Percentiles rank a stretch among this genome's conserved stretches.
Evolutionary conservation across 352 stramenopile species (phyloP).

Genomic region (Phytophthora tubulina): DNA sequence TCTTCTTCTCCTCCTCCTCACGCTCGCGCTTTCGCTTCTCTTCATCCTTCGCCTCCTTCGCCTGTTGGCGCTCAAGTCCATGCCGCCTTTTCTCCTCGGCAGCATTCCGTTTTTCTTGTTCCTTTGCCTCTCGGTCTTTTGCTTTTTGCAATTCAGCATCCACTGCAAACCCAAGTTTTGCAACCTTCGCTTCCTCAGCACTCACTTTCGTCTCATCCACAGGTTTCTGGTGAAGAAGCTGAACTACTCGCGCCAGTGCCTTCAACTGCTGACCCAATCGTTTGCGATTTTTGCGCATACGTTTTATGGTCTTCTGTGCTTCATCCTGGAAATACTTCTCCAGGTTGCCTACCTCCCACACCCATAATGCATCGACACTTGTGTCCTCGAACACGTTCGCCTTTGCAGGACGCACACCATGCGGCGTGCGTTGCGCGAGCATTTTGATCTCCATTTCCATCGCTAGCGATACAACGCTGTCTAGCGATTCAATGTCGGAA

Average conservation of each 20-base stretch:
- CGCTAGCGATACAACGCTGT: constrained; percentile 36
- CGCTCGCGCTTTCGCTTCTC: constrained; percentile 61
- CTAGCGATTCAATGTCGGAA: constrained; percentile 17
- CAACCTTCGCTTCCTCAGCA: constrained; percentile 82
- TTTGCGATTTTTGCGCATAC: constrained; percentile 83
- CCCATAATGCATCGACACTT: constrained; percentile 76
- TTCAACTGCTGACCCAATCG: constrained; percentile 79
- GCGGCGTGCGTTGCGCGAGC: constrained; percentile 78
- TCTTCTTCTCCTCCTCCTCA: constrained; percentile 53
- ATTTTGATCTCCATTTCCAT: constrained; percentile 92
- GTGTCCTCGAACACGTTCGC: constrained; percentile 88
- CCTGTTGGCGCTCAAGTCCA: constrained; percentile 64
- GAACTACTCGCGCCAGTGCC: constrained; percentile 68
- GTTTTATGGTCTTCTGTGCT: constrained; percentile 79
- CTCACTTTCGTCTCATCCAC: constrained; percentile 86
- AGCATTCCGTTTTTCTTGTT: constrained; percentile 64
- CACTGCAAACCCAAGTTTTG: constrained; percentile 73
- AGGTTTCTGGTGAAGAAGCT: constrained; percentile 70
- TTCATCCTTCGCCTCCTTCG: constrained; percentile 80
- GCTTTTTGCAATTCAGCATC: constrained; percentile 74
- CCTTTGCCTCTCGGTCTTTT: constrained; percentile 62
- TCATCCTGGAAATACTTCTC: constrained; percentile 80
- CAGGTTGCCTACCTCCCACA: constrained; percentile 84
- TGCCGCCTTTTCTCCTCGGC: constrained; percentile 69
- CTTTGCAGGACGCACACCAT: constrained; percentile 72